Conservation (phyloP, 2,329 filamentous ascomycete species). For the Zymoseptoria pseudotritici region DNA sequence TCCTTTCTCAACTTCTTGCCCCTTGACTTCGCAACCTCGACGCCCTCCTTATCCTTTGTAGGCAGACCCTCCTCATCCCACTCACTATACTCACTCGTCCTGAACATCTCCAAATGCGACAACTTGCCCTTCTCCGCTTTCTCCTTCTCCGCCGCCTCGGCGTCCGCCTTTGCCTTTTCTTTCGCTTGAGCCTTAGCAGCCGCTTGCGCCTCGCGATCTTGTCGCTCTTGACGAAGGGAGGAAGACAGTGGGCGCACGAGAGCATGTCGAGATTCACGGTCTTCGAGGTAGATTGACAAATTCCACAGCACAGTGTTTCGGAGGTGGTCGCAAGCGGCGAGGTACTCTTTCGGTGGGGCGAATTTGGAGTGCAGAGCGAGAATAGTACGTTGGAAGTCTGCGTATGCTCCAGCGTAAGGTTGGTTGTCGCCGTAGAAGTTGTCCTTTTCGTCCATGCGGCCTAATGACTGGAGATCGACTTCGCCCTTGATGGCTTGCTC, state of each 20-base stretch:
- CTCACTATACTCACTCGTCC: constrained; percentile 55
- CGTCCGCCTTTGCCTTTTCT: constrained; percentile 46
- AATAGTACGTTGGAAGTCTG: constrained; percentile 54
- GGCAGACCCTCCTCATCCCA: constrained; percentile 83
- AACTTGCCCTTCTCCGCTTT: constrained; percentile 50
- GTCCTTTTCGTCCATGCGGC: constrained; percentile 20
- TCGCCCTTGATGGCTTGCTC: constrained; percentile 47
- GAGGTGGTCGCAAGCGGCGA: constrained; percentile 69
- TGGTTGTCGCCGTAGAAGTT: constrained; percentile 20
- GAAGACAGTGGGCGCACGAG: constrained; percentile 61
- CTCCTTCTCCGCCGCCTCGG: constrained; percentile 41
- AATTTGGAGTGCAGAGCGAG: constrained; percentile 44
- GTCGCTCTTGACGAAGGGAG: constrained; percentile 43
- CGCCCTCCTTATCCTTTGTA: constrained; percentile 66
- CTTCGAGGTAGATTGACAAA: constrained; percentile 80
- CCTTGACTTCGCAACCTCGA: constrained; percentile 71
- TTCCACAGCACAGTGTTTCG: constrained; percentile 76
- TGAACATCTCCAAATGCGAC: constrained; percentile 53
- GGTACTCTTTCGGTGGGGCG: constrained; percentile 59
- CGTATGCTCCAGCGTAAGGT: constrained; percentile 44
- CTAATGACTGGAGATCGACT: constrained; percentile 28
- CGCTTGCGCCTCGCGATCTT: constrained; percentile 48
- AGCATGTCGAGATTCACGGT: constrained; percentile 60
- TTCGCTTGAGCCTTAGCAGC: constrained; percentile 40
- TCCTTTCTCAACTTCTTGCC: constrained; percentile 80